These are phyloP conservation scores for Trametes punicea DNA, from an alignment of 768 basidiomycete genomes.

Conservation along the genomic window DNA sequence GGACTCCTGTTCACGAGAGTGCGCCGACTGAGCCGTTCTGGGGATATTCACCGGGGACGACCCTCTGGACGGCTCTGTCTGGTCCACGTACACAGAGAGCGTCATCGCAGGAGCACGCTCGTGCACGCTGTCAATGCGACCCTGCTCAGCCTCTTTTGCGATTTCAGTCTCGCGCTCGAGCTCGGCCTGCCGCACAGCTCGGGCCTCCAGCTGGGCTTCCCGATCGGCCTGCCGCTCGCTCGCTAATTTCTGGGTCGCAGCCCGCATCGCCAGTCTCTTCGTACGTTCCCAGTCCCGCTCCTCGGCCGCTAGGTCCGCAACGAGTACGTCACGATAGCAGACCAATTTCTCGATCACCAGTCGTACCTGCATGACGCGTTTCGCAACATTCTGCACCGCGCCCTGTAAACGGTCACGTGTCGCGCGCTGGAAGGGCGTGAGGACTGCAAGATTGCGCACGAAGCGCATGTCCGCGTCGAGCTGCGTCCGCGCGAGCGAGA, in stretches of 20 bases:
- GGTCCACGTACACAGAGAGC: conserved; percentile 22
- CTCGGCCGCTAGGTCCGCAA: conserved; percentile 72
- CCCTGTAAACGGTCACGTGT: conserved; percentile 74
- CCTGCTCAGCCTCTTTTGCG: neutral
- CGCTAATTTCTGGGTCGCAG: conserved; percentile 61
- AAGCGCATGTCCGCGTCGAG: conserved; percentile 69
- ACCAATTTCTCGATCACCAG: conserved; percentile 68
- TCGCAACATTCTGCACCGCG: conserved; percentile 60
- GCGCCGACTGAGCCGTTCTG: conserved; percentile 4
- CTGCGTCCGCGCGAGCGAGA: conserved; percentile 49
- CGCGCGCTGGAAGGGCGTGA: conserved; percentile 84
- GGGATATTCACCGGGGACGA: conserved; percentile 19
- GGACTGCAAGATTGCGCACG: conserved; percentile 75
- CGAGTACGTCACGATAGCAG: conserved; percentile 76
- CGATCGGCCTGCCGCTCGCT: conserved; percentile 18
- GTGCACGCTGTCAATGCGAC: neutral
- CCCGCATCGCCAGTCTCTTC: conserved; percentile 68
- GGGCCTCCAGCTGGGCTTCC: neutral
- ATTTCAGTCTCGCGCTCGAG: neutral
- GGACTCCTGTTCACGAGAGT: conserved; percentile 43
- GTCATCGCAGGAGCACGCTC: conserved; percentile 16
- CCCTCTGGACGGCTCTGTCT: conserved; percentile 4
- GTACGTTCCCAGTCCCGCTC: conserved; percentile 60
- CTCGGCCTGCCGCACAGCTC: neutral
- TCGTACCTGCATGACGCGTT: conserved; percentile 61